Conservation (phyloP, 2,329 filamentous ascomycete species). For the Fusarium clavum region DNA sequence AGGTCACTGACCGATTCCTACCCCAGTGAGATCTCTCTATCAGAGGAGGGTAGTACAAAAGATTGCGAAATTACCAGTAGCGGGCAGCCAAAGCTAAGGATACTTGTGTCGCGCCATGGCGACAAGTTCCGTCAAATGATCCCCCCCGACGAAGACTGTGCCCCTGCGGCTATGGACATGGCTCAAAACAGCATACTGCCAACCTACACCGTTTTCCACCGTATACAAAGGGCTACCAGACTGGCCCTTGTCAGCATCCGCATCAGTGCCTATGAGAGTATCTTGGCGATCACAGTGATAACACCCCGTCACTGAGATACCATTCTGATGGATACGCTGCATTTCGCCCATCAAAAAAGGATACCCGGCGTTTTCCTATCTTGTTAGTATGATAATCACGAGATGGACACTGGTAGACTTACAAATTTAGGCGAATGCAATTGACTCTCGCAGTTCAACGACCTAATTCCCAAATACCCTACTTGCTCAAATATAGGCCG, state of each 20-base stretch:
- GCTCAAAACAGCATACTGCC: constrained; percentile 9
- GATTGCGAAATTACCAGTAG: not conserved
- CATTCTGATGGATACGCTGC: constrained; percentile 3
- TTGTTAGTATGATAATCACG: not conserved
- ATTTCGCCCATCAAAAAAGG: not conserved
- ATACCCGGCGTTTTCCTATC: constrained; percentile 12
- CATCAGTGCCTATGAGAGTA: not conserved
- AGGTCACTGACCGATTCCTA: not conserved
- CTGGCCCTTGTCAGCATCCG: not conserved
- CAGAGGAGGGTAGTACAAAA: not conserved
- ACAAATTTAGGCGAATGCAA: not conserved
- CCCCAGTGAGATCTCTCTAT: not conserved
- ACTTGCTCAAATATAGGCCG: not conserved
- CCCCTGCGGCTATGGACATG: not conserved
- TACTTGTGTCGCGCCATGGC: not conserved
- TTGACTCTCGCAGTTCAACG: not conserved
- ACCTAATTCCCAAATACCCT: not conserved
- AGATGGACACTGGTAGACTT: not conserved
- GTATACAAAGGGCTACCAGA: constrained; percentile 26
- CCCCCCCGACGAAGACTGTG: constrained; percentile 1
- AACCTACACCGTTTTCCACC: not conserved
- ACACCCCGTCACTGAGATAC: not conserved
- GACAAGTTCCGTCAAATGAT: not conserved
- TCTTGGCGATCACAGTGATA: not conserved
- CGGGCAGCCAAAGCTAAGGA: not conserved